Percentiles rank a stretch among this genome's conserved stretches.
phyloP scores from a whole-genome alignment of 2,329 filamentous ascomycete species.

The Cryphonectria naterciae region DNA sequence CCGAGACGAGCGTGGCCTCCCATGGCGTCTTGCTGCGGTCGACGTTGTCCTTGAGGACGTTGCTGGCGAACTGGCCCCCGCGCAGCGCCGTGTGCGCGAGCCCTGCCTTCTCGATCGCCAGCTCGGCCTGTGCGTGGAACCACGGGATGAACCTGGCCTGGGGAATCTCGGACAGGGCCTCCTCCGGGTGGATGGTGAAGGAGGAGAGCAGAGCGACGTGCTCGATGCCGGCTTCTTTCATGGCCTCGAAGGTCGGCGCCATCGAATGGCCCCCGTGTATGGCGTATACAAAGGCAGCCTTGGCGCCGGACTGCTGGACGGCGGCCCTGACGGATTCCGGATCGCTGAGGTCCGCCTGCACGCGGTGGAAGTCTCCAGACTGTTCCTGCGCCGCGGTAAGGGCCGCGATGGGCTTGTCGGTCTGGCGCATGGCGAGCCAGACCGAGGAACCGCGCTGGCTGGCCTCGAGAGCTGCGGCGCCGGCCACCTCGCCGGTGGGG shows the following conservation, averaged over 20 bases:
- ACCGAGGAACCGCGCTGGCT: constrained; percentile 45
- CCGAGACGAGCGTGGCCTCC: constrained; percentile 35
- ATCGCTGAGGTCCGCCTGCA: constrained; percentile 47
- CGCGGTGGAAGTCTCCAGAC: constrained; percentile 28
- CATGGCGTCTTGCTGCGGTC: constrained; percentile 29
- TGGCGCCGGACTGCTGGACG: constrained; percentile 47
- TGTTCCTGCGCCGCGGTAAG: constrained; percentile 23
- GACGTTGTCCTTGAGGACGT: constrained; percentile 35
- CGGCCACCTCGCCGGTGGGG: constrained; percentile 51
- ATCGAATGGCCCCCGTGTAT: constrained; percentile 40
- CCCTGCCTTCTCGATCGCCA: constrained; percentile 46
- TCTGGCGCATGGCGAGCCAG: constrained; percentile 29
- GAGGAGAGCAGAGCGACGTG: constrained; percentile 50
- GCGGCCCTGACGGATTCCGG: constrained; percentile 46
- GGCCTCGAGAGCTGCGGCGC: constrained; percentile 44
- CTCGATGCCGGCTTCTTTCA: constrained; percentile 50
- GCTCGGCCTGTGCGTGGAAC: constrained; percentile 49
- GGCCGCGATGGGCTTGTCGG: constrained; percentile 45
- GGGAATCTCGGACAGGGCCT: constrained; percentile 35
- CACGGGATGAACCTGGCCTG: constrained; percentile 41
- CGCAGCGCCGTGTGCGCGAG: constrained; percentile 44
- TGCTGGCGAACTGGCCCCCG: constrained; percentile 50
- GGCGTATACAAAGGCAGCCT: constrained; percentile 53
- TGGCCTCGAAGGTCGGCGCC: constrained; percentile 45
- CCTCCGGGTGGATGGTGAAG: constrained; percentile 31